Evolutionary conservation across 352 stramenopile genomes (phyloP).

Genomic region (Pythium angustatum): DNA sequence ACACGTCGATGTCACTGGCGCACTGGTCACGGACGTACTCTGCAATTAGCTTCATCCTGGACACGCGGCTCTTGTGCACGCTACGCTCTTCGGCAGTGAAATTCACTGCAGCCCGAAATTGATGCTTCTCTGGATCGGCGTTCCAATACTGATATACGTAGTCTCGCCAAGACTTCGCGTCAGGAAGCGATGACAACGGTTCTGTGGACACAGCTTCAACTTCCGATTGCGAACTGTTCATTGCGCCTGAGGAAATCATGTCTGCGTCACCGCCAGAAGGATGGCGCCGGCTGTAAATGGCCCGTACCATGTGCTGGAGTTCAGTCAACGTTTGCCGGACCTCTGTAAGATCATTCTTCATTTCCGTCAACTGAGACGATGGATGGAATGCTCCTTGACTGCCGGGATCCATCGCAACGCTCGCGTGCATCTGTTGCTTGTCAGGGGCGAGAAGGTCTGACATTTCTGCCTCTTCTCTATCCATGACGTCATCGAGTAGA

Average conservation of each 20-base stretch:
- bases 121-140: background rate
- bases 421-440: too few species aligned
- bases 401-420: too few species aligned
- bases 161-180: background rate
- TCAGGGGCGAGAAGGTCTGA: conserved; percentile 3
- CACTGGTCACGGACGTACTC: background rate
- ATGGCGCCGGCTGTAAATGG: too few species aligned
- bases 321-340: too few species aligned
- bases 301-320: too few species aligned
- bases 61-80: background rate
- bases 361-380: too few species aligned
- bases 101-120: conserved; percentile 4
- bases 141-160: background rate
- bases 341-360: too few species aligned
- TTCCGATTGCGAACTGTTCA: too few species aligned
- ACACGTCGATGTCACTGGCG: background rate
- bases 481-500: conserved; percentile 14
- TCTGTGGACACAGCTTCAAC: too few species aligned
- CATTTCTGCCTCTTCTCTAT: conserved; percentile 5
- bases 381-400: too few species aligned
- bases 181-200: background rate
- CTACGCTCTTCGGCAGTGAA: background rate
- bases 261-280: too few species aligned
- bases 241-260: too few species aligned
- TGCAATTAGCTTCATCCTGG: conserved; percentile 4